Base-by-base conservation (phyloP, 257 asterid genomes). In the Fraxinus americana region DNA sequence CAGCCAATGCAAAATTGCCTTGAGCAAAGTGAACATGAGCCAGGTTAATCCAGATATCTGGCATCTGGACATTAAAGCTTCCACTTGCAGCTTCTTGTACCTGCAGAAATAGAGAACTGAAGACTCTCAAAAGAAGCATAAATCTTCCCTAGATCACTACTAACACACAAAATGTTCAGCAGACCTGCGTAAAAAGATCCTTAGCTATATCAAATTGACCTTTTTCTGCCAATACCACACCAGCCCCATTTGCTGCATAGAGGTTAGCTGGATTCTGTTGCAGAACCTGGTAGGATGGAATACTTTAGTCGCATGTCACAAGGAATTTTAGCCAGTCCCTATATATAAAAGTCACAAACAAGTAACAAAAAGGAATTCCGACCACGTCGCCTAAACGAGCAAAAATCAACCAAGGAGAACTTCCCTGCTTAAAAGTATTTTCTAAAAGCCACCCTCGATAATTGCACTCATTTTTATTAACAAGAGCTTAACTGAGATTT, bases 81-180 rank as follows among this genome's bases (percentile, higher is more conserved):
- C 98, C 98, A 86, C 99, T 95, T 70, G 98, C 99, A 87, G 97
- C 99, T 87, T 95, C 99, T 90, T 95, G 98, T 76, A 94, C 97
- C 98, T 93, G 74, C 79, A 79, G 72, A 68, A 25, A 63, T 63
- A 61, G 30, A 69, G 59, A 11, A 72, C 73, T 34, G 66, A 82
- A 81, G 41, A 73, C 27, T 63, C 77, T 75, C 57, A 69, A 70
- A 45, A 71, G 54, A 71, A 61, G 75, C 13, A 73, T 21, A 67
- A 25, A 67, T 27, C 68, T 81, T 72, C 52, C 68, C 67, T 72
- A 61, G 10, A 76, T 71, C 54, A 48, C 14, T 67, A 38, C 50
- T n/a, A 81, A 21, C 50, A 77, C 9, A 83, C 32, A 78, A 48
- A 38, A 75, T 77, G 82, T 66, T 63, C 52, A 71, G 63, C 85